phyloP scores from a whole-genome alignment of 176 grass and related monocot species.

The Pontederia crassipes region DNA sequence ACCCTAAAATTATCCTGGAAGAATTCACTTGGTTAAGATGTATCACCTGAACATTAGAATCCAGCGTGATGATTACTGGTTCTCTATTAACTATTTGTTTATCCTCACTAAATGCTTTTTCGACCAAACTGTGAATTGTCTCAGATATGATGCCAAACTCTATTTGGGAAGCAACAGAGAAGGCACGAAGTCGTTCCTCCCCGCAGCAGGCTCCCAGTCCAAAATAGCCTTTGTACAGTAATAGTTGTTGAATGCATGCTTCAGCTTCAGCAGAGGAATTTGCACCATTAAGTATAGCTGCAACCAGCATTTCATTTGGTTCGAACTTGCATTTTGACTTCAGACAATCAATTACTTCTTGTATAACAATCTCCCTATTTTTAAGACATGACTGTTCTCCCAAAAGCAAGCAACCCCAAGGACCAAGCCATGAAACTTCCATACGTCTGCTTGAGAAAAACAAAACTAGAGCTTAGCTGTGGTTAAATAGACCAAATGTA shows the following conservation, averaged over 20 bases:
- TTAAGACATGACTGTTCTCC: constrained; percentile 33
- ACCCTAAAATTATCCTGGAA: background rate
- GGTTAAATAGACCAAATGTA: constrained; percentile 15
- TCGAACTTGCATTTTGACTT: constrained; percentile 24
- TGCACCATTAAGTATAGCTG: constrained; percentile 49
- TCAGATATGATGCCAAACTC: constrained; percentile 18
- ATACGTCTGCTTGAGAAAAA: constrained; percentile 39
- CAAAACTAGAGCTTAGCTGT: constrained; percentile 15
- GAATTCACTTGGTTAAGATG: constrained; percentile 3
- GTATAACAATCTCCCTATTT: constrained; percentile 25
- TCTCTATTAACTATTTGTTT: constrained; percentile 30
- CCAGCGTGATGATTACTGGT: constrained; percentile 77
- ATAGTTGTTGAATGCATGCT: constrained; percentile 51
- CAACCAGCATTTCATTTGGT: constrained; percentile 41
- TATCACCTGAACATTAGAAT: constrained; percentile 65
- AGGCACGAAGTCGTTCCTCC: constrained; percentile 50
- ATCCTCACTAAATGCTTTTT: constrained; percentile 23
- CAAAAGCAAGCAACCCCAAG: constrained; percentile 81
- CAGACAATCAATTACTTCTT: constrained; percentile 35
- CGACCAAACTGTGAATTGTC: constrained; percentile 20
- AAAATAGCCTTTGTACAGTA: constrained; percentile 65
- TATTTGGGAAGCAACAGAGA: constrained; percentile 29
- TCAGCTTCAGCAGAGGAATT: constrained; percentile 46
- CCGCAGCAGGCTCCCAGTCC: constrained; percentile 61
- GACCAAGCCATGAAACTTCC: constrained; percentile 77